These are phyloP conservation scores for Pseudomonodictys pantanalensis DNA, from an alignment of 495 filamentous ascomycete genomes.

Conservation along the genomic window DNA sequence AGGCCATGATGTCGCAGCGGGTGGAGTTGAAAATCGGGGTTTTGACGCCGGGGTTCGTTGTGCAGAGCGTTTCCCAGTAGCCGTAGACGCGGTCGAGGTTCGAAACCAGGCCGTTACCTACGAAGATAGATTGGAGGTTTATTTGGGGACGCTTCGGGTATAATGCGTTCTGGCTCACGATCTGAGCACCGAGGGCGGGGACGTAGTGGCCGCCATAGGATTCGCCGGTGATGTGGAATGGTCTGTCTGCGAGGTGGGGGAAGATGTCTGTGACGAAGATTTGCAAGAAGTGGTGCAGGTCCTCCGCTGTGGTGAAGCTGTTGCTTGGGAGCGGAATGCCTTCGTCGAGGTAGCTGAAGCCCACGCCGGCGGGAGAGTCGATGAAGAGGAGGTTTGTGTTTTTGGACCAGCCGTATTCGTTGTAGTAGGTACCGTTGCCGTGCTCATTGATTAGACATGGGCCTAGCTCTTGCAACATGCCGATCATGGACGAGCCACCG, in stretches of 20 bases:
- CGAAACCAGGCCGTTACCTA: constrained; percentile 45
- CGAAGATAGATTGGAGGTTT: constrained; percentile 41
- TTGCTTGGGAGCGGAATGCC: constrained; percentile 20
- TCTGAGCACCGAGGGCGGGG: constrained; percentile 41
- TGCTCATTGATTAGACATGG: constrained; percentile 30
- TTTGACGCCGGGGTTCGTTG: constrained; percentile 42
- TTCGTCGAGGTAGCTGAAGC: constrained; percentile 27
- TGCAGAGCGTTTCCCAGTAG: constrained; percentile 49
- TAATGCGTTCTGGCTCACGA: constrained; percentile 40
- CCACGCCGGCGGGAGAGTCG: constrained; percentile 24
- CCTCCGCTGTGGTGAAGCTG: constrained; percentile 29
- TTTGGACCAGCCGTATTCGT: constrained; percentile 28
- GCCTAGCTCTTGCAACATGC: constrained; percentile 27
- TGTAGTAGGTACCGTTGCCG: constrained; percentile 29
- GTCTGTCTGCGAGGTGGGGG: constrained; percentile 34
- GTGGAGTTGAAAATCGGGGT: constrained; percentile 47
- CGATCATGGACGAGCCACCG: constrained; percentile 36
- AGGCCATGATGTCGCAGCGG: constrained; percentile 46
- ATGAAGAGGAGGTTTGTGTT: constrained; percentile 25
- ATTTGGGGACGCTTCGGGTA: constrained; percentile 36
- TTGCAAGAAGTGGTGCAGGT: constrained; percentile 47
- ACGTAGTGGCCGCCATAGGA: constrained; percentile 42
- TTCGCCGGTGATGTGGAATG: constrained; percentile 35
- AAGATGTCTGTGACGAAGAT: constrained; percentile 45
- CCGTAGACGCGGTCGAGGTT: constrained; percentile 40